A percentile compares a stretch with the other conserved stretches of the same genome.
These are phyloP conservation scores for Pleurotus platypus DNA, from an alignment of 768 basidiomycete genomes.

Conservation along the genomic window DNA sequence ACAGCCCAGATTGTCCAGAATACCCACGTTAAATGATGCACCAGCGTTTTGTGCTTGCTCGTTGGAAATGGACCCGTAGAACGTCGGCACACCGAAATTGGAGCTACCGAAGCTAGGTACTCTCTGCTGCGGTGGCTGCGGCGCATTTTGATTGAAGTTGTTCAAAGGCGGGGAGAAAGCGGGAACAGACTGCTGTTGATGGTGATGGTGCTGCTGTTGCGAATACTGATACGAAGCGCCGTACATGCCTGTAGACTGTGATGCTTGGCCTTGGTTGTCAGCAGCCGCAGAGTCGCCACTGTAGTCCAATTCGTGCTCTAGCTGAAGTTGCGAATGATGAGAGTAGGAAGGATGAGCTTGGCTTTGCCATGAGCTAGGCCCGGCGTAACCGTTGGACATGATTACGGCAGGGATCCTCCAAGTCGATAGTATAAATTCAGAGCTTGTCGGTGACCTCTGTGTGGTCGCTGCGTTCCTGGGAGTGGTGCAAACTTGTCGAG, in stretches of 20 bases:
- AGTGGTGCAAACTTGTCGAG: background rate
- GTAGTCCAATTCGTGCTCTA: conserved; percentile 31
- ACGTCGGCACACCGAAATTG: background rate
- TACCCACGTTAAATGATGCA: background rate
- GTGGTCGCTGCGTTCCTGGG: background rate
- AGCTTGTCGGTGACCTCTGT: background rate
- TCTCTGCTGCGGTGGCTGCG: background rate
- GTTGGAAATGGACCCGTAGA: background rate
- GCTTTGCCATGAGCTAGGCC: conserved; percentile 19
- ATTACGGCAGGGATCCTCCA: conserved; percentile 8
- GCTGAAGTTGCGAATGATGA: conserved; percentile 26
- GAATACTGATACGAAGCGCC: conserved; percentile 13
- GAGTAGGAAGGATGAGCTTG: conserved; percentile 21
- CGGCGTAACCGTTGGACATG: conserved; percentile 22
- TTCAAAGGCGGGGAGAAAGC: conserved; percentile 19
- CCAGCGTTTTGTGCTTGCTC: background rate
- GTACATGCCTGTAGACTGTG: conserved; percentile 13
- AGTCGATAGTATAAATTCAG: background rate
- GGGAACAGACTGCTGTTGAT: conserved; percentile 3
- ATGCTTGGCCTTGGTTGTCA: conserved; percentile 7
- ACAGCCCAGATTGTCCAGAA: no score
- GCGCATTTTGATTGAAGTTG: background rate
- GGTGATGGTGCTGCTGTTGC: conserved; percentile 8
- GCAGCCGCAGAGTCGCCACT: conserved; percentile 7
- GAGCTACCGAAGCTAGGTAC: background rate